A percentile compares a stretch with the other conserved stretches of the same genome.
phyloP scores from a whole-genome alignment of 2,329 filamentous ascomycete species.

The Pyricularia sp. region DNA sequence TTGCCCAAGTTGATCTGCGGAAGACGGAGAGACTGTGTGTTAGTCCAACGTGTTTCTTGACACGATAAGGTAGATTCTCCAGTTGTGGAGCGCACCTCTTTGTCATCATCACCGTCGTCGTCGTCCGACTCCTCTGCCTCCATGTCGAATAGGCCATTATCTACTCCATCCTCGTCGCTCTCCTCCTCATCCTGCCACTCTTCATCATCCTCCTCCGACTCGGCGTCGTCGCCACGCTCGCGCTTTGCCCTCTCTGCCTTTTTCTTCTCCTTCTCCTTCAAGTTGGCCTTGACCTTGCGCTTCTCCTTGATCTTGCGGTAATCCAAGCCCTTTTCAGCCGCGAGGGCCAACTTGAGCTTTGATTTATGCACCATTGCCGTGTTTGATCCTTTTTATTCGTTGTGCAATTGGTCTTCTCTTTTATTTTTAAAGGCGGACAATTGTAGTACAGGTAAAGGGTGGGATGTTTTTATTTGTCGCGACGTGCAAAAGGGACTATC shows the following conservation, averaged over 20 bases:
- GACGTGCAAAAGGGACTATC: background rate
- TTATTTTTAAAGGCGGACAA: background rate
- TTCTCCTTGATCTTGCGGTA: slow-evolving; percentile 37
- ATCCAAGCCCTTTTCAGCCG: slow-evolving; percentile 40
- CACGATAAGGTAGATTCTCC: background rate
- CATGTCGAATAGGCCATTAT: slow-evolving; percentile 13
- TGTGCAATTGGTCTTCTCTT: background rate
- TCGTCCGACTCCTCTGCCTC: slow-evolving; percentile 22
- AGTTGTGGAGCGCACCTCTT: slow-evolving; percentile 9
- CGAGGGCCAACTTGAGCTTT: slow-evolving; percentile 40
- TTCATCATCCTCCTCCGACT: slow-evolving; percentile 26
- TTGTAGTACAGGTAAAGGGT: background rate
- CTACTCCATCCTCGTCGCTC: slow-evolving; percentile 14
- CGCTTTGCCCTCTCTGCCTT: slow-evolving; percentile 11
- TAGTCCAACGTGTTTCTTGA: background rate
- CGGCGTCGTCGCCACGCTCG: slow-evolving; percentile 18
- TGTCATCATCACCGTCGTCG: slow-evolving; percentile 19
- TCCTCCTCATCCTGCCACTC: slow-evolving; percentile 19
- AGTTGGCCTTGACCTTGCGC: slow-evolving; percentile 29
- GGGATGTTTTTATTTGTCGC: background rate
- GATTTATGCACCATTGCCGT: slow-evolving; percentile 2
- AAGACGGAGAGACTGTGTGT: background rate
- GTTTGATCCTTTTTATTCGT: background rate
- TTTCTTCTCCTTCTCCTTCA: slow-evolving; percentile 21
- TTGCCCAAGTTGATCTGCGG: slow-evolving; percentile 37